Conservation (phyloP, 805 yeast genomes). For the Priceomyces medius region DNA sequence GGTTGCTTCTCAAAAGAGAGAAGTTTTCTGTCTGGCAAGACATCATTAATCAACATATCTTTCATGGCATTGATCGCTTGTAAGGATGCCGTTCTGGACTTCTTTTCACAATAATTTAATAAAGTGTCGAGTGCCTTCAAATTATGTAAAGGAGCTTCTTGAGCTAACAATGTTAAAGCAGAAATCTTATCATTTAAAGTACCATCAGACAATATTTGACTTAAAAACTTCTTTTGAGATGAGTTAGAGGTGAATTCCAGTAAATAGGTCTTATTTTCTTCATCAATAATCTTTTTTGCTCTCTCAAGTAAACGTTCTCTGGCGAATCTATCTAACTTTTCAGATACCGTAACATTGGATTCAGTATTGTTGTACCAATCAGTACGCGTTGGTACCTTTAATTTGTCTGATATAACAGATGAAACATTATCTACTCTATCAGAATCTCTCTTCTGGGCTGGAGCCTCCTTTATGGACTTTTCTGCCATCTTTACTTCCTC, state of each 20-base stretch:
- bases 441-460: slow-evolving; percentile 11
- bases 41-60: slow-evolving; percentile 81
- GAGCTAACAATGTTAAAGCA: slow-evolving; percentile 87
- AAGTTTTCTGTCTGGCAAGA: slow-evolving; percentile 83
- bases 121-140: slow-evolving; percentile 78
- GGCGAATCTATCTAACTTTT: slow-evolving; percentile 50
- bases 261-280: slow-evolving; percentile 68
- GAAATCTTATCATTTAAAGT: slow-evolving; percentile 93
- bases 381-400: slow-evolving; percentile 57
- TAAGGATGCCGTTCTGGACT: slow-evolving; percentile 88
- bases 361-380: slow-evolving; percentile 70
- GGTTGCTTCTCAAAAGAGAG: slow-evolving; percentile 74
- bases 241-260: slow-evolving; percentile 72
- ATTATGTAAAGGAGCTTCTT: slow-evolving; percentile 93
- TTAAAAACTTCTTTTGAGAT: slow-evolving; percentile 82
- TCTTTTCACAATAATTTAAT: slow-evolving; percentile 78
- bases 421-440: slow-evolving; percentile 39
- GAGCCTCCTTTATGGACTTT: slow-evolving; percentile 18
- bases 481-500: slow-evolving; percentile 18
- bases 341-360: slow-evolving; percentile 21
- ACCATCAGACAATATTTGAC: slow-evolving; percentile 88
- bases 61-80: slow-evolving; percentile 87
- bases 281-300: slow-evolving; percentile 64
- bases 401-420: slow-evolving; percentile 55
- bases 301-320: slow-evolving; percentile 60